phyloP scores from a whole-genome alignment of 2,329 filamentous ascomycete genomes.

The Scedosporium dehoogii region DNA sequence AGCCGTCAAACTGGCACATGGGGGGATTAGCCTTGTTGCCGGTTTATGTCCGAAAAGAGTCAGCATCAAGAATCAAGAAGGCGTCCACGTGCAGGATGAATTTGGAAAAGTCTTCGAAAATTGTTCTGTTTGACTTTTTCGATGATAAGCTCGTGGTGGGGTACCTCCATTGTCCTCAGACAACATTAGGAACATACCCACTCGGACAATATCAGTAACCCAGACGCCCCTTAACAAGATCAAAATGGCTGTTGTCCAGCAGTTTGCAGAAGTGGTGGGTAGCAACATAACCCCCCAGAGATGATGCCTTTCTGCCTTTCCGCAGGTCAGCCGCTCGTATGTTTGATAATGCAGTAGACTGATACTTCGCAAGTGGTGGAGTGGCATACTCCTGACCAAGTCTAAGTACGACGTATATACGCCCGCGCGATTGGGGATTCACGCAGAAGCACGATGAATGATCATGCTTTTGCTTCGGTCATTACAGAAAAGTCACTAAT shows the following conservation, averaged over 20 bases:
- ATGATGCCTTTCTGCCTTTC: constrained; percentile 2
- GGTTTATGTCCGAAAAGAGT: constrained; percentile 5
- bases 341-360: no score
- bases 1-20: not conserved
- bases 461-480: not conserved
- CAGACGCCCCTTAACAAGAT: not conserved
- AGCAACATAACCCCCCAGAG: not conserved
- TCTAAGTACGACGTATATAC: not conserved
- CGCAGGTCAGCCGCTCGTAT: no score
- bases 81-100: no score
- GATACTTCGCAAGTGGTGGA: no score
- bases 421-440: not conserved
- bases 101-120: no score
- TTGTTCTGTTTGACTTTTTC: not conserved
- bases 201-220: not conserved
- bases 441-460: not conserved
- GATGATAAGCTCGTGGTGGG: not conserved
- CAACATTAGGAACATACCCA: no score
- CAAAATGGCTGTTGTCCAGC: no score
- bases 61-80: no score
- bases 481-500: no score
- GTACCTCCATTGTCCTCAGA: no score
- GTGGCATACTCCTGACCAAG: no score
- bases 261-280: not conserved
- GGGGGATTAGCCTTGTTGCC: not conserved